Evolutionary conservation across 2,329 filamentous ascomycete species (phyloP), one percentile per base, ranked within the genome.

Genomic region (Penicillium concentricum): DNA sequence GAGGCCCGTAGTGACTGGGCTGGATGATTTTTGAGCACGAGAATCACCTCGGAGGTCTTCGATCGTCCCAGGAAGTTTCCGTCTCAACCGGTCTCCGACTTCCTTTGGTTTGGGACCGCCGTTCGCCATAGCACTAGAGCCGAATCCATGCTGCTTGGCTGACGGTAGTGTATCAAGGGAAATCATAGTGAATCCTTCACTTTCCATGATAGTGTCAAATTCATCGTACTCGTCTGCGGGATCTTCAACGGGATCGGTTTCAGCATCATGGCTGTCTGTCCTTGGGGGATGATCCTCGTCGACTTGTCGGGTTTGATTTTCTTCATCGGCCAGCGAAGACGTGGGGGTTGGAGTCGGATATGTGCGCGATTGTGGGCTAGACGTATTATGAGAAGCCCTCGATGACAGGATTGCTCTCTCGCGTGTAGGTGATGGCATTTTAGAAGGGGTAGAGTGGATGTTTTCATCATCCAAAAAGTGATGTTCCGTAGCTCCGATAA

Each of bases 151-250:
- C 60, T 79, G 75, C 60, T 75, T 75, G 22, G 78, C 73, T 3
- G 81, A 83, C 6, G 79, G 79, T 22, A 84, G 68, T 3, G 81
- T 81, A 56, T 82, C 78, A 43, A 83, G 69, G 13, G 82, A 83
- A 45, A 84, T 81, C 80, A 84, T 82, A 56, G 80, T 84, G 58
- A 84, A 84, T 3, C 79, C 81, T 71, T 84, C 81, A 61, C 81
- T 83, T 67, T 84, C 81, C 60, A 84, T 74, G 20, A 84, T 81
- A 1, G 81, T 81, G 65, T 84, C 81, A 58, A 80, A 81, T 44
- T 81, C 80, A 35, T 70, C 69, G 51, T 80, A 81, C 43, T 81
- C 80, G 38, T 70, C 71, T 5, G 71, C 77, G 28, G 75, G 74
- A 51, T 78, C 59, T 26, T 42, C 35, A 10, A 54, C n/a, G 4